These are phyloP conservation scores for Xylaria curta DNA, from an alignment of 495 filamentous ascomycete species.

Conservation along the genomic window DNA sequence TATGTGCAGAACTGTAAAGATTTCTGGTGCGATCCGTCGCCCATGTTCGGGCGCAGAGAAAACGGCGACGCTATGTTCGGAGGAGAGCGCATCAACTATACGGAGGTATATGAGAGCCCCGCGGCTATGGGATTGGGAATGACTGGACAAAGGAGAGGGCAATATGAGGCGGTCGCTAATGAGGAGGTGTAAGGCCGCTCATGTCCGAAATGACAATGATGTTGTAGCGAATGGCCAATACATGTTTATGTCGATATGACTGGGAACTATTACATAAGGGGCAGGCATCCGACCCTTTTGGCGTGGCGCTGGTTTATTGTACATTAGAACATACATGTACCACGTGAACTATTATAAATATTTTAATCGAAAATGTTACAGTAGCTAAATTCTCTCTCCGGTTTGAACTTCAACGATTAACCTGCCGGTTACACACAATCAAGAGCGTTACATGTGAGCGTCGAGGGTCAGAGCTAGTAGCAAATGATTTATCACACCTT, in stretches of 20 bases:
- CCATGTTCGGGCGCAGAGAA: constrained; percentile 76
- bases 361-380: constrained; percentile 2
- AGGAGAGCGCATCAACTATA: constrained; percentile 83
- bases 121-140: constrained; percentile 58
- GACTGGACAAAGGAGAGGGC: constrained; percentile 42
- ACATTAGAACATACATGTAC: constrained; percentile 4
- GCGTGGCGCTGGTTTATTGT: constrained; percentile 18
- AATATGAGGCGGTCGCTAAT: constrained; percentile 53
- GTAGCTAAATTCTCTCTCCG: neutral
- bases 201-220: neutral
- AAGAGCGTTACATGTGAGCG: neutral
- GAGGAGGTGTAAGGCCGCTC: constrained; percentile 45
- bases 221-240: constrained; percentile 6
- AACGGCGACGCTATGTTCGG: constrained; percentile 77
- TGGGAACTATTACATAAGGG: neutral
- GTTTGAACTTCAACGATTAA: neutral
- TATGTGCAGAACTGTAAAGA: constrained; percentile 87
- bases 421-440: neutral
- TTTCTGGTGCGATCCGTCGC: constrained; percentile 92
- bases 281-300: neutral
- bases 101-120: constrained; percentile 86
- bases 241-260: constrained; percentile 20
- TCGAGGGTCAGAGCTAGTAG: neutral
- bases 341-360: neutral
- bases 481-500: neutral